These are phyloP conservation scores for Parascedosporium putredinis DNA, from an alignment of 2,329 filamentous ascomycete genomes.

Conservation along the genomic window DNA sequence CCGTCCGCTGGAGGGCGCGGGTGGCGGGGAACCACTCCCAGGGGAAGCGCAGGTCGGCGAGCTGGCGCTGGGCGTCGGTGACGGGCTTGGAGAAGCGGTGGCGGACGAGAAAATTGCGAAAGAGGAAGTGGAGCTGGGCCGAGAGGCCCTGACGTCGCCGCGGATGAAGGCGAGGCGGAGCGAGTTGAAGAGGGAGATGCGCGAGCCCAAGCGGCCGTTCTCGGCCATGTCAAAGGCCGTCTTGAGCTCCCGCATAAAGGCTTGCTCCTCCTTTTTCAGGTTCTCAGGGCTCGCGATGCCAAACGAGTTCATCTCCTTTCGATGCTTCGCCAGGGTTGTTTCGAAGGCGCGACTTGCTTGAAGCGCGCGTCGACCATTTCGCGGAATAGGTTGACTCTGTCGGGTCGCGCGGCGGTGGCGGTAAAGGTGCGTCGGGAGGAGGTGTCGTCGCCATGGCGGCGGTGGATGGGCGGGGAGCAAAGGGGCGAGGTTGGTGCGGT, in stretches of 20 bases:
- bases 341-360: slow-evolving; percentile 8
- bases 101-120: slow-evolving; percentile 55
- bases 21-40: slow-evolving; percentile 88
- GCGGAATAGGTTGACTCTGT: slow-evolving; percentile 7
- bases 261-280: slow-evolving; percentile 30
- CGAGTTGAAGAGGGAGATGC: slow-evolving; percentile 45
- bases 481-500: slow-evolving; percentile 20
- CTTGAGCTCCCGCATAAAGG: slow-evolving; percentile 35
- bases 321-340: slow-evolving; percentile 10
- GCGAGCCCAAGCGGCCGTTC: slow-evolving; percentile 21
- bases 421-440: background rate
- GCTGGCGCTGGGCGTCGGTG: slow-evolving; percentile 46
- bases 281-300: slow-evolving; percentile 23
- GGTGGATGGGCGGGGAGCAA: too few species aligned
- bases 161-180: slow-evolving; percentile 50
- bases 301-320: slow-evolving; percentile 12
- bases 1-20: slow-evolving; percentile 64
- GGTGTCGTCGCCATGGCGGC: too few species aligned
- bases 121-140: slow-evolving; percentile 54
- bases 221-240: slow-evolving; percentile 35
- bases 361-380: slow-evolving; percentile 10
- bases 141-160: slow-evolving; percentile 38
- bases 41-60: slow-evolving; percentile 81
- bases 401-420: slow-evolving; percentile 11
- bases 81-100: slow-evolving; percentile 45